Base-by-base conservation (phyloP, 768 basidiomycete genomes). In the Nidula microcarpa region DNA sequence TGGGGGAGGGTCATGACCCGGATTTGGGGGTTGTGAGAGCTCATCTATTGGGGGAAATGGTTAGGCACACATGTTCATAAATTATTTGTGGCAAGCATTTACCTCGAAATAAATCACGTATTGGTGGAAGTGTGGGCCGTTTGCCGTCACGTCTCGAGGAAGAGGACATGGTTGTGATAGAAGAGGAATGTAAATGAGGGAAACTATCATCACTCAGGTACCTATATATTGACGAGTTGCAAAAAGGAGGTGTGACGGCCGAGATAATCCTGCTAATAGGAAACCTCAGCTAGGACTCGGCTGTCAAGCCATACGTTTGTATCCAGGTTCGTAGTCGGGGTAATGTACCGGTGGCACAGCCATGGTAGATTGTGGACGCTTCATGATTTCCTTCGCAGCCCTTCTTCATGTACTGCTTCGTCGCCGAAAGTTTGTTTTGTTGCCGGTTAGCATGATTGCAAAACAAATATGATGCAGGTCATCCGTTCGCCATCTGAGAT, bases 61-160 rank as follows among this genome's bases (percentile, higher is more conserved):
- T 51, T 47, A 48, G 47, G 52, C 43, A 47, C 41, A 53, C 47
- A 18, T 36, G 46, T 33, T 48, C 48, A 39, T 39, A 39, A 39
- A 39, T 39, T 9, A n/a, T 34, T 52, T 44, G 23, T 36, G 36
- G 43, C 44, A 35, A 14, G 4, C 23, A 43, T 60, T 35, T 33
- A 85, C 87, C 80, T 74, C 78, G 71, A 62, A 89, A 84, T 54
- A 89, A 68, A 66, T 86, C 84, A 48, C 85, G 82, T 52, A 89
- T 87, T 46, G 86, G 78, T 39, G 87, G 87, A 54, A 89, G 82
- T 13, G 81, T 85, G 51, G 84, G 84, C 43, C 85, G 79, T 55
- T 56, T 60, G 61, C 64, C 66, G 59, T 67, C 62, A 56, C 67
- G 63, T 39, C 8, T 8, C 47, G 68, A 56, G 52, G 63, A 56